Conservation (phyloP, 2,329 filamentous ascomycete genomes). For the Colletotrichum lindemuthianum region DNA sequence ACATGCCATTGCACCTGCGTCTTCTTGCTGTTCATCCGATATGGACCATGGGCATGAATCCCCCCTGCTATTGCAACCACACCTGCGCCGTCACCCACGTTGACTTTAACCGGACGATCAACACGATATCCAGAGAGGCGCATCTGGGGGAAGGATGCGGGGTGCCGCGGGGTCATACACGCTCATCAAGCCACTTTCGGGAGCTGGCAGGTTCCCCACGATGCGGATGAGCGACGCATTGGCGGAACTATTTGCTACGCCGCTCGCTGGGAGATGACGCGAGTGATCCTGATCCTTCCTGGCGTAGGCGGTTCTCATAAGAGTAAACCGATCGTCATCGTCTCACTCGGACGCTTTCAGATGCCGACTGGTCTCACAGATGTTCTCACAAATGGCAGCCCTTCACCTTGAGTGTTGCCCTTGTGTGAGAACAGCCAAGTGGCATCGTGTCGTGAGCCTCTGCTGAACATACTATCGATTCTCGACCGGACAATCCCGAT, state of each 20-base stretch:
- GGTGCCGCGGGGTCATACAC: background rate
- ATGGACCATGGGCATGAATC: background rate
- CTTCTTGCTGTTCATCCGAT: background rate
- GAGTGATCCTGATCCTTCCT: background rate
- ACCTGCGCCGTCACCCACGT: background rate
- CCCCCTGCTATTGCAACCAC: background rate
- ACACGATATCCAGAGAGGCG: background rate
- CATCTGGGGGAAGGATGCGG: background rate
- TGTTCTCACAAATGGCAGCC: too few species aligned
- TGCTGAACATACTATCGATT: too few species aligned
- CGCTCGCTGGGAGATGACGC: background rate
- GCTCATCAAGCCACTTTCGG: background rate
- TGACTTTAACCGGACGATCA: slow-evolving; percentile 2
- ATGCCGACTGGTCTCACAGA: background rate
- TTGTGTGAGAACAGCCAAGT: background rate
- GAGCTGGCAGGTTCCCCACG: background rate
- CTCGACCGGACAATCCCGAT: too few species aligned
- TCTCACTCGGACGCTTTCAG: background rate
- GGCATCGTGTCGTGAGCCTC: too few species aligned
- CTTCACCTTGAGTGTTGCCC: background rate
- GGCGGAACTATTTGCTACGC: background rate
- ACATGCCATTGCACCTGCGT: background rate
- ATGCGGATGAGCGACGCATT: slow-evolving; percentile 1
- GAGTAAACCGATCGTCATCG: background rate
- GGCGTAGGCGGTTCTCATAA: background rate